Evolutionary conservation across 2,329 filamentous ascomycete species (phyloP), one percentile per base, ranked within the genome.

Genomic region (Aspergillus fumigatus): DNA sequence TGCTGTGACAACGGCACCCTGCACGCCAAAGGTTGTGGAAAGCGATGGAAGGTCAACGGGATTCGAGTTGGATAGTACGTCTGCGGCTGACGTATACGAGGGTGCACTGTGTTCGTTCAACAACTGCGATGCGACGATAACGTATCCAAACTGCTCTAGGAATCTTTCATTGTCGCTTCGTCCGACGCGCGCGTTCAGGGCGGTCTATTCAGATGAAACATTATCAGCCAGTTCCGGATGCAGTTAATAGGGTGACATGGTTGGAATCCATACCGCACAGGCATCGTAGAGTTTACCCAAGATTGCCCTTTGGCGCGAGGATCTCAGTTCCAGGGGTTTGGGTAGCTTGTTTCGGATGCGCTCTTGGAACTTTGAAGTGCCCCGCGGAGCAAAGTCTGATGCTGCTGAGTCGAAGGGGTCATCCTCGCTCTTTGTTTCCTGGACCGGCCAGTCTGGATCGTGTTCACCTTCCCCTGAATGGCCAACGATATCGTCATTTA

Each of bases 131-230:
- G 92, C 92, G 68, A 97, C 89, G 62, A 97, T 90, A 23, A 90
- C 88, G 75, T 97, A 97, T 61, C 92, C 89, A 68, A 97, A 97
- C 69, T 92, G 89, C 74, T 97, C 92, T 57, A 96, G 82, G 67
- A 97, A 96, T 63, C 87, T 87, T 64, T 88, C 83, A 70, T 92
- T 95, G 65, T 96, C 92, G 64, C 84, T 85, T 62, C 87, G 82
- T 54, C 89, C 87, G 60, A 96, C 82, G 59, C 61, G 70, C 41
- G 67, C 66, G 61, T 72, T 74, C 59, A 75, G 54, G 10, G 67
- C 67, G 11, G 68, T 67, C 72, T 75, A 59, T 7, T 45, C 9
- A 51, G 26, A 11, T 26, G 43, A 23, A 40, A 21, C 9, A 19
- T 10, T 26, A 17, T 32, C 47, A 48, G 48, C 38, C 27, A 8